Conservation (phyloP, 2,329 filamentous ascomycete genomes). For the Pseudogymnoascus sp. region DNA sequence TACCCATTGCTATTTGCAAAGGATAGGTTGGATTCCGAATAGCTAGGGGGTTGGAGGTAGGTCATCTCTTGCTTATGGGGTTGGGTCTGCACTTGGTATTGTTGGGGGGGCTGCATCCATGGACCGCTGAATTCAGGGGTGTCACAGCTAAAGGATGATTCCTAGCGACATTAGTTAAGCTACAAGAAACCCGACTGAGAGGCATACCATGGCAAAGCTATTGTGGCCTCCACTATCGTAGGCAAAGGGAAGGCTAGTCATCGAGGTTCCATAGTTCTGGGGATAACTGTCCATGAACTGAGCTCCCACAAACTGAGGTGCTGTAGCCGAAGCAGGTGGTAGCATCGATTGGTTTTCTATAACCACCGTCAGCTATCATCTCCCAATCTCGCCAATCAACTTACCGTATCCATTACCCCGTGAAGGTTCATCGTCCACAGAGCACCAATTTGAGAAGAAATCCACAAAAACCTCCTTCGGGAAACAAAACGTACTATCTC, state of each 20-base stretch:
- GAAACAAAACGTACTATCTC: not conserved
- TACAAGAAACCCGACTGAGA: not conserved
- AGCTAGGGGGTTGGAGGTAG: not conserved
- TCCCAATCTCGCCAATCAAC: not conserved
- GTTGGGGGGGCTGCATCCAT: not conserved
- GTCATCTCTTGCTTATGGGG: not conserved
- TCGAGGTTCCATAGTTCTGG: not conserved
- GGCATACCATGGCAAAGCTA: not conserved
- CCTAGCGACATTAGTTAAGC: not conserved
- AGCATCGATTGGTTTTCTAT: not conserved
- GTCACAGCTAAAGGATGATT: not conserved
- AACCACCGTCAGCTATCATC: not conserved
- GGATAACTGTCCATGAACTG: not conserved
- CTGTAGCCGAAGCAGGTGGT: not conserved
- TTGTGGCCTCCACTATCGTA: not conserved
- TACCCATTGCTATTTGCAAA: not conserved
- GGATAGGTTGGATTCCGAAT: not conserved
- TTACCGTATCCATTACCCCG: not conserved
- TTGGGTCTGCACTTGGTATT: not conserved
- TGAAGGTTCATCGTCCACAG: not conserved
- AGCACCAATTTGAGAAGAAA: not conserved
- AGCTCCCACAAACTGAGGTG: not conserved
- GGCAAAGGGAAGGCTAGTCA: not conserved
- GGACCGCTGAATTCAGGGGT: not conserved
- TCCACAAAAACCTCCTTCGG: not conserved